phyloP scores from a whole-genome alignment of 2,329 filamentous ascomycete species.

The Sporothrix globosa region DNA sequence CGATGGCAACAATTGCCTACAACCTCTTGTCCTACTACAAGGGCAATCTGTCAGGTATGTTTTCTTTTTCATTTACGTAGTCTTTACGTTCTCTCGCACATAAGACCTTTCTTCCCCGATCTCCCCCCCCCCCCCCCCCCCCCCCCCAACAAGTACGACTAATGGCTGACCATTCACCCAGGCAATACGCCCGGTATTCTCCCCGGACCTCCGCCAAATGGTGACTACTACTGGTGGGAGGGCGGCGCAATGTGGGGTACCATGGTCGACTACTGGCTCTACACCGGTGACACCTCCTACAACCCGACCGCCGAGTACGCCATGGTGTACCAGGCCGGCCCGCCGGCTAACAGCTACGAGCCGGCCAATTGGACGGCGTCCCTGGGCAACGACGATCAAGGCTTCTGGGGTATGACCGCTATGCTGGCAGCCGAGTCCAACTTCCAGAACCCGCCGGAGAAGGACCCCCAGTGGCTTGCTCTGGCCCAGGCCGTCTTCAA shows the following conservation, averaged over 20 bases:
- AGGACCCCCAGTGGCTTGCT: conserved; percentile 53
- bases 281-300: conserved; percentile 56
- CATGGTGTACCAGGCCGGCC: conserved; percentile 50
- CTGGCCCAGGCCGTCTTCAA: conserved; percentile 64
- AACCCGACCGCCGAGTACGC: conserved; percentile 50
- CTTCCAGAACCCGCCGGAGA: conserved; percentile 51
- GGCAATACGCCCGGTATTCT: conserved; percentile 40
- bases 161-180: not conserved
- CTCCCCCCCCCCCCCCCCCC: too few species aligned
- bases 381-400: conserved; percentile 63
- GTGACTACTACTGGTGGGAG: conserved; percentile 47
- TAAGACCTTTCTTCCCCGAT: not conserved
- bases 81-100: not conserved
- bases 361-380: conserved; percentile 50
- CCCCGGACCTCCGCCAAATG: conserved; percentile 41
- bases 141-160: not conserved
- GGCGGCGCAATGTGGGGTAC: conserved; percentile 42
- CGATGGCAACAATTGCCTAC: conserved; percentile 53
- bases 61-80: not conserved
- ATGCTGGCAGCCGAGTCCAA: conserved; percentile 60
- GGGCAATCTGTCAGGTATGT: conserved; percentile 48
- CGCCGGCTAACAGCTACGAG: conserved; percentile 52
- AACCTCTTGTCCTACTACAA: conserved; percentile 57
- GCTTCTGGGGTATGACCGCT: conserved; percentile 61
- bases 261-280: conserved; percentile 48